Conservation (phyloP, 2,329 filamentous ascomycete genomes). For the Colletotrichum eleusines region DNA sequence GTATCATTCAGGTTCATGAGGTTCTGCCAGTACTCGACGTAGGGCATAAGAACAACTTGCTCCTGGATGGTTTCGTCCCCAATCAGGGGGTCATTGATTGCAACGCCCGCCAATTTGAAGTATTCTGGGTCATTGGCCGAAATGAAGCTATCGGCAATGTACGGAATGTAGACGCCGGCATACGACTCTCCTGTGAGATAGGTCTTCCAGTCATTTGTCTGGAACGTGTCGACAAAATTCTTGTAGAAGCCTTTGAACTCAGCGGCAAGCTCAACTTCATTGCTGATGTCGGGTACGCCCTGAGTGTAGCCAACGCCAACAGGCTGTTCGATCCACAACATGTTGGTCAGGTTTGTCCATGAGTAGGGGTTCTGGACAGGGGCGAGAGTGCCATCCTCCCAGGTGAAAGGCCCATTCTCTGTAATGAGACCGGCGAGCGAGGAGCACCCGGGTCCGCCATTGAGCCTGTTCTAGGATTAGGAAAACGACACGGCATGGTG, state of each 20-base stretch:
- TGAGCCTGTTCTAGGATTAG: constrained; percentile 17
- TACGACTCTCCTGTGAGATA: constrained; percentile 82
- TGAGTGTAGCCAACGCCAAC: constrained; percentile 76
- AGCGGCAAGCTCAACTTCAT: constrained; percentile 75
- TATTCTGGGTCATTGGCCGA: constrained; percentile 73
- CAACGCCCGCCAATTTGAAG: constrained; percentile 75
- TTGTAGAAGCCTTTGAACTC: constrained; percentile 86
- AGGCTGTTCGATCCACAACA: constrained; percentile 81
- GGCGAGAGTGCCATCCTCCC: constrained; percentile 76
- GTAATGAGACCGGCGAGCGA: constrained; percentile 78
- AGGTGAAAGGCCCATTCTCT: constrained; percentile 81
- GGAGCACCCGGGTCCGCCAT: constrained; percentile 60
- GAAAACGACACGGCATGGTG: rapidly evolving
- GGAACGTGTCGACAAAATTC: constrained; percentile 80
- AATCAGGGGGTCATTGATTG: constrained; percentile 80
- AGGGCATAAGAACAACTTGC: constrained; percentile 65
- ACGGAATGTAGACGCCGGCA: constrained; percentile 74
- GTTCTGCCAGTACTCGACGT: constrained; percentile 69
- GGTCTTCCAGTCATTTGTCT: constrained; percentile 74
- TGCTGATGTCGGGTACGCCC: constrained; percentile 72
- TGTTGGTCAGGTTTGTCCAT: constrained; percentile 81
- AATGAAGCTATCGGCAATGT: constrained; percentile 80
- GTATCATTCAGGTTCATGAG: constrained; percentile 74
- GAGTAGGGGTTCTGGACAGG: constrained; percentile 76
- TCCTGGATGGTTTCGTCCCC: constrained; percentile 62